These are phyloP conservation scores for Mycena citricolor DNA, from an alignment of 1,284 basidiomycete genomes.

Conservation along the genomic window DNA sequence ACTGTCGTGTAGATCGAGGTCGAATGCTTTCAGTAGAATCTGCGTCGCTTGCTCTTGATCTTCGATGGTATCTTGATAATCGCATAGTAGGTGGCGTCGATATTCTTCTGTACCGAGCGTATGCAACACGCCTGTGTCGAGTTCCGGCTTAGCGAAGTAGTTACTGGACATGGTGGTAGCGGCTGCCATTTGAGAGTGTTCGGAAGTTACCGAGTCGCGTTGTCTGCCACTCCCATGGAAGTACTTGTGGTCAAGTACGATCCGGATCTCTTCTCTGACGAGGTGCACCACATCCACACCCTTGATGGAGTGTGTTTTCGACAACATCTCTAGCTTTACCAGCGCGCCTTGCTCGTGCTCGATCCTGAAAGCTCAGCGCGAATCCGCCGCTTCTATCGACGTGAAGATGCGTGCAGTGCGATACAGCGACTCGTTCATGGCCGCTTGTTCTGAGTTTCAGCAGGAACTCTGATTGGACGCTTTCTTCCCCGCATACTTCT, in stretches of 20 bases:
- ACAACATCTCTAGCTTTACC: conserved; percentile 50
- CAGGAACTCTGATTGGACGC: conserved; percentile 72
- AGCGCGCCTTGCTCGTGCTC: conserved; percentile 51
- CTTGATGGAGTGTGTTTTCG: conserved; percentile 5
- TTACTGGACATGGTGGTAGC: no score
- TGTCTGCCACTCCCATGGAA: conserved; percentile 41
- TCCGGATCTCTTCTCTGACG: conserved; percentile 47
- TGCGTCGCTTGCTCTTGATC: conserved; percentile 14
- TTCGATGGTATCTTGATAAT: no score
- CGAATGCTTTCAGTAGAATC: conserved; percentile 20
- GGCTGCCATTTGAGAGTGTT: no score
- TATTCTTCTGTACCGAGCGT: no score
- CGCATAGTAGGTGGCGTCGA: no score
- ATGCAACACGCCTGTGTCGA: no score
- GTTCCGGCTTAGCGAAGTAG: no score
- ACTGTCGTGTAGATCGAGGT: conserved; percentile 14
- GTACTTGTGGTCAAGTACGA: conserved; percentile 58
- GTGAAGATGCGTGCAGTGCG: conserved; percentile 74
- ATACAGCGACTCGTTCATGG: conserved; percentile 2
- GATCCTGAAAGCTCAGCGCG: conserved; percentile 53
- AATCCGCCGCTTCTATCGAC: conserved; percentile 63
- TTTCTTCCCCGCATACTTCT: conserved; percentile 66
- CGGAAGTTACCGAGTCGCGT: no score
- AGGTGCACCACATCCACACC: conserved; percentile 38
- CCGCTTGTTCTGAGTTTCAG: conserved; percentile 8